phyloP scores from a whole-genome alignment of 805 yeast genomes.

The Monosporozyma yasuniensis region DNA sequence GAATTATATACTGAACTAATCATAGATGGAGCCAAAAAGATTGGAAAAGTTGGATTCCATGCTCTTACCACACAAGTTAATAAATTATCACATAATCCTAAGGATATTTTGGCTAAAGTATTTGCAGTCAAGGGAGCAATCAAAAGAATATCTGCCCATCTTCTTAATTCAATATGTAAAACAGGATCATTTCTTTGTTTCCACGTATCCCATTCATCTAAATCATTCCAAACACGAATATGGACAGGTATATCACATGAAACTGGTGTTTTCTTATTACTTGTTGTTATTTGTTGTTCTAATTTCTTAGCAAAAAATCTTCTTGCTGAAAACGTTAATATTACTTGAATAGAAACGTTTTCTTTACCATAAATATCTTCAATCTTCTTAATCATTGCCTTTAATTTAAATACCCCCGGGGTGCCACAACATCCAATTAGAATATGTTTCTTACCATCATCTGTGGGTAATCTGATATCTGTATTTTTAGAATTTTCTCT shows the following conservation, averaged over 20 bases:
- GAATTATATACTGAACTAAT: slow-evolving; percentile 86
- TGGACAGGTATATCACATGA: slow-evolving; percentile 52
- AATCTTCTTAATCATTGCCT: slow-evolving; percentile 67
- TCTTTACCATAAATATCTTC: slow-evolving; percentile 71
- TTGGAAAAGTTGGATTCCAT: slow-evolving; percentile 89
- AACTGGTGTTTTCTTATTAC: slow-evolving; percentile 29
- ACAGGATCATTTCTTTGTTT: slow-evolving; percentile 79
- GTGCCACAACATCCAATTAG: slow-evolving; percentile 85
- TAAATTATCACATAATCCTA: slow-evolving; percentile 88
- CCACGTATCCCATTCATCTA: slow-evolving; percentile 93
- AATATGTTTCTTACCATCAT: slow-evolving; percentile 82
- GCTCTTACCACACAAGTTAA: slow-evolving; percentile 86
- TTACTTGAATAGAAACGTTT: slow-evolving; percentile 73
- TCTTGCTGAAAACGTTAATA: slow-evolving; percentile 77
- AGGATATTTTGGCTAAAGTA: slow-evolving; percentile 77
- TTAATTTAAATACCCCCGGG: slow-evolving; percentile 73
- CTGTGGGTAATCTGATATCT: slow-evolving; percentile 62
- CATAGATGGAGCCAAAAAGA: slow-evolving; percentile 92
- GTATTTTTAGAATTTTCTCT: slow-evolving; percentile 40
- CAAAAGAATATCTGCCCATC: slow-evolving; percentile 92
- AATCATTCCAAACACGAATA: slow-evolving; percentile 84
- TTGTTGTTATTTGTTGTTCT: not conserved
- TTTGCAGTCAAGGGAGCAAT: slow-evolving; percentile 95
- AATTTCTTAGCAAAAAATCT: slow-evolving; percentile 41
- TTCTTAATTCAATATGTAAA: slow-evolving; percentile 83